phyloP scores from a whole-genome alignment of 1,284 basidiomycete genomes.

The Moesziomyces sp. region DNA sequence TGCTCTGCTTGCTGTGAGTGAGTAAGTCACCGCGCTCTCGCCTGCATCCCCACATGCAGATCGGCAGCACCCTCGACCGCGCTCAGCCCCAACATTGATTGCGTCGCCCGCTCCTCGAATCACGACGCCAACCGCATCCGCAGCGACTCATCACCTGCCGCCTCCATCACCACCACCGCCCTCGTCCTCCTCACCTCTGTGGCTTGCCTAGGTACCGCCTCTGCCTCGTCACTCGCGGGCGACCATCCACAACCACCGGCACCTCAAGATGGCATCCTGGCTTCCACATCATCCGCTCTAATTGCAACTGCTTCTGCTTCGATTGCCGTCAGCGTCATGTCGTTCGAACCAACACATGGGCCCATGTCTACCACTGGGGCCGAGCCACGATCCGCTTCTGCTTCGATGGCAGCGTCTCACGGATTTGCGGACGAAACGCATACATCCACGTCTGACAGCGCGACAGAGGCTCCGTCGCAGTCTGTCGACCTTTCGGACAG shows the following conservation, averaged over 20 bases:
- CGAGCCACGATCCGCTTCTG: not conserved
- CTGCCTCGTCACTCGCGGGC: too few species aligned
- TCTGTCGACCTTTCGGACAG: slow-evolving; percentile 6
- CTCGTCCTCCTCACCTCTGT: too few species aligned
- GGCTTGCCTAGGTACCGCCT: too few species aligned
- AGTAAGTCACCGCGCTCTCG: not conserved
- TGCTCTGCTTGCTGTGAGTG: not conserved
- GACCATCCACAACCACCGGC: not conserved
- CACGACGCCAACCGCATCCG: not conserved
- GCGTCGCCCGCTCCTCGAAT: not conserved
- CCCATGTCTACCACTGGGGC: not conserved
- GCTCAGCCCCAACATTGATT: not conserved
- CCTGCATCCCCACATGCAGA: not conserved
- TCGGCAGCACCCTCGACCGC: not conserved
- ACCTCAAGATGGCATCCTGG: not conserved
- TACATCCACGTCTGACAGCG: slow-evolving; percentile 5
- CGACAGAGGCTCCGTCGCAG: not conserved
- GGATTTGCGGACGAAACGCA: not conserved
- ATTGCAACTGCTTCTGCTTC: not conserved
- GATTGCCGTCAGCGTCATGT: not conserved
- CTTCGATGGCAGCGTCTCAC: not conserved
- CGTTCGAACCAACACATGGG: not conserved
- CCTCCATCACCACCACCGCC: not conserved
- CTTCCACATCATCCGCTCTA: not conserved
- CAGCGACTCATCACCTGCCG: not conserved